phyloP scores from a whole-genome alignment of 2,329 filamentous ascomycete species.

The Blastomyces emzantsi region DNA sequence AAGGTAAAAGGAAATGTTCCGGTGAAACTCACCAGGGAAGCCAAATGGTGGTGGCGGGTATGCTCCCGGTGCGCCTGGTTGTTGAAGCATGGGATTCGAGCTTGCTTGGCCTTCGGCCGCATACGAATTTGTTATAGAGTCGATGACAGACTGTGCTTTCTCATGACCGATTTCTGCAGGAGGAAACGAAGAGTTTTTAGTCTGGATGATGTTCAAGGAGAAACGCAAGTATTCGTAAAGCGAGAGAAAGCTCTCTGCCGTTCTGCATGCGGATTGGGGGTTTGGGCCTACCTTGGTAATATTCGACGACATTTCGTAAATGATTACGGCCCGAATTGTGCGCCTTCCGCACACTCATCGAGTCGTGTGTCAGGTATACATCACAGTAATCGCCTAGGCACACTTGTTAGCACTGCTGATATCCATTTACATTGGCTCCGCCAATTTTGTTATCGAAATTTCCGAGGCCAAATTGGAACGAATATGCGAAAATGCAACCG shows the following conservation, averaged over 20 bases:
- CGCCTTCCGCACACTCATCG: constrained; percentile 98
- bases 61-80: constrained; percentile 40
- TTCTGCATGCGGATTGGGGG: neutral
- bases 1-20: neutral
- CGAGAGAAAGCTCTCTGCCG: no score
- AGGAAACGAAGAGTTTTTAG: neutral
- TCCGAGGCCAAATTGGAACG: constrained; percentile 9
- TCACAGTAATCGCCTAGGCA: constrained; percentile 83
- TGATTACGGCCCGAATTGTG: constrained; percentile 97
- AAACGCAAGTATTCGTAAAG: neutral
- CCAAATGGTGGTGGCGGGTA: constrained; percentile 49
- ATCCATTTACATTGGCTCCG: neutral
- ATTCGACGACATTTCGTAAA: constrained; percentile 92
- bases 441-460: constrained; percentile 16
- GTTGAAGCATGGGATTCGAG: constrained; percentile 75
- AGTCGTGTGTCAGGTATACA: constrained; percentile 99
- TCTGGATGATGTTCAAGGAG: neutral
- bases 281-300: constrained; percentile 70
- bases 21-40: constrained; percentile 48
- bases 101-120: constrained; percentile 83
- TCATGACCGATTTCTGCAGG: constrained; percentile 85
- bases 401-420: constrained; percentile 6
- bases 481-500: neutral
- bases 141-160: constrained; percentile 96
- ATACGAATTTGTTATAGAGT: constrained; percentile 94